Evolutionary conservation across 805 yeast genomes (phyloP), one percentile per base, ranked within the genome.

Genomic region (Blastobotrys mokoenaii): DNA sequence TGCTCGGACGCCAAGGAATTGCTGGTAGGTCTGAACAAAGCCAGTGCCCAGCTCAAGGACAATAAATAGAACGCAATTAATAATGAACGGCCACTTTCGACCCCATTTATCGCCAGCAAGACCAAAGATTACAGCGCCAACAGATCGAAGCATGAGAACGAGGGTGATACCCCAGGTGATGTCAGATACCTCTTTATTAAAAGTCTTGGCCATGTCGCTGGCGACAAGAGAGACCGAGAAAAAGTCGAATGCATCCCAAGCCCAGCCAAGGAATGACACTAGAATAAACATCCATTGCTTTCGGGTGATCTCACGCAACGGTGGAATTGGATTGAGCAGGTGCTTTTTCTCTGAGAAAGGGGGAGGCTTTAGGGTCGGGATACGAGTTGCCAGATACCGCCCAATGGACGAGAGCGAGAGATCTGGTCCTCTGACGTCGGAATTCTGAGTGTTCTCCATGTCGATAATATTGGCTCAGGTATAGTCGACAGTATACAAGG

Each of bases 101-200:
- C 86, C 85, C 55, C 70, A 74, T 35, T 69, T 67, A 57, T 82
- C 89, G 22, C 79, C 73, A 51, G 76, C 64, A 18, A 72, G 60
- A 37, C 89, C 89, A 57, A 82, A 80, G 30, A 76, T 65, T 12
- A 80, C 61, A 1, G 89, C 87, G 38, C 89, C 89, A 2, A 78
- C 78, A 2, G 84, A 74, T 46, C 89, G 70, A 46, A 82, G 68
- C 85, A 82, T 81, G 25, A 82, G 70, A 39, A 80, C 87, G 49
- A 80, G 66, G 10, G 86, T 79, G 51, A 82, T 73, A 41, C 86
- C 88, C 84, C 85, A 81, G 9, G 86, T 77, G 53, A 82, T 70
- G 40, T 72, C 74, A 18, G 69, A 66, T 20, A 74, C 69, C 1
- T 68, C 44, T 7, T 62, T 65, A 37, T 66, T 67, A 43, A 82